These are phyloP conservation scores for Rosa persica DNA, from an alignment of 306 rosid genomes.

Conservation along the genomic window DNA sequence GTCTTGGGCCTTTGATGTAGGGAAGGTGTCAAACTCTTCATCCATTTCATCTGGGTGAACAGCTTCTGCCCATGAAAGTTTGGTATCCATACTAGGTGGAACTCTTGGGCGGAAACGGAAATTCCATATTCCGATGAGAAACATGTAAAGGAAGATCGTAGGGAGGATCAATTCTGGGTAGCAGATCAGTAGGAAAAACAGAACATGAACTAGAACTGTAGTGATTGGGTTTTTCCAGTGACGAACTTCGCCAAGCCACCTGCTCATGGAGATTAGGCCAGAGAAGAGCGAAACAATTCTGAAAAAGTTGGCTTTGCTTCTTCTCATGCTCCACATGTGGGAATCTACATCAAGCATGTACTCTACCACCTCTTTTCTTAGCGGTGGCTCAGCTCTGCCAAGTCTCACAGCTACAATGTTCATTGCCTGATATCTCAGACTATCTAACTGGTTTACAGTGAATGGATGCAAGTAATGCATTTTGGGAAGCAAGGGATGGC, in stretches of 20 bases:
- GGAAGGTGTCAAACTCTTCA: constrained; percentile 81
- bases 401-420: constrained; percentile 67
- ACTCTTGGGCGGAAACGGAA: constrained; percentile 53
- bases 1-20: constrained; percentile 56
- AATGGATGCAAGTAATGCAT: constrained; percentile 89
- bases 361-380: constrained; percentile 81
- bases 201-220: constrained; percentile 62
- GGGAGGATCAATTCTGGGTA: constrained; percentile 79
- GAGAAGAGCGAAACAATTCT: constrained; percentile 64
- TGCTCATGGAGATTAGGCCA: constrained; percentile 54
- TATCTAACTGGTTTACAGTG: constrained; percentile 75
- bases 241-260: constrained; percentile 72
- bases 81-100: constrained; percentile 81
- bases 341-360: constrained; percentile 89
- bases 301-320: constrained; percentile 82
- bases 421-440: constrained; percentile 73
- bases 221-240: constrained; percentile 76
- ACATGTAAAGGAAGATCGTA: constrained; percentile 72
- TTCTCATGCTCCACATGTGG: constrained; percentile 87
- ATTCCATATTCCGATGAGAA: constrained; percentile 80
- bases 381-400: constrained; percentile 73
- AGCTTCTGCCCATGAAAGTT: constrained; percentile 82
- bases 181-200: constrained; percentile 62
- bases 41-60: constrained; percentile 63
- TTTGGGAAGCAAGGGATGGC: constrained; percentile 67